These are phyloP conservation scores for Apiospora pterosperma DNA, from an alignment of 2,329 filamentous ascomycete genomes.

Conservation along the genomic window DNA sequence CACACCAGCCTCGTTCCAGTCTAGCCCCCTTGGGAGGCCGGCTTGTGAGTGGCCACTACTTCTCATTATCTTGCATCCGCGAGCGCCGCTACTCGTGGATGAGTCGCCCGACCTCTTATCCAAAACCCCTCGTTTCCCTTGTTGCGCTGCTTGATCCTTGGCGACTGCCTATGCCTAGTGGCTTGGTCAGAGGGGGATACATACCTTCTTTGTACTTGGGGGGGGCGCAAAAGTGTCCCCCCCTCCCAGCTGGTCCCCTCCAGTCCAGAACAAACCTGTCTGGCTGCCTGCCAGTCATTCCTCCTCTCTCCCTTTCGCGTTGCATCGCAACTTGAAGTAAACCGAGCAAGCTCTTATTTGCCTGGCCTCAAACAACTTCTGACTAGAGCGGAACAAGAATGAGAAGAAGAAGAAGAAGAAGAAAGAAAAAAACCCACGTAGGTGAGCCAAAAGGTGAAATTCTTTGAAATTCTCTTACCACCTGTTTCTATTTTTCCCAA, in stretches of 20 bases:
- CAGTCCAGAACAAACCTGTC: slow-evolving; percentile 1
- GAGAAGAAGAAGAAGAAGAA: neutral
- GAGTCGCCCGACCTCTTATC: neutral
- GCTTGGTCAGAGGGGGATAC: neutral
- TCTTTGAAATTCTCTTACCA: neutral
- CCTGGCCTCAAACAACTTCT: neutral
- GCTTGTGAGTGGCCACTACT: neutral
- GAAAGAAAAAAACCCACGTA: neutral
- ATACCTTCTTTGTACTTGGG: neutral
- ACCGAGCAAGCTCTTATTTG: neutral
- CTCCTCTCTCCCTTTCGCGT: neutral
- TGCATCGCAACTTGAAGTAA: neutral
- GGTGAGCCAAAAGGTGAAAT: neutral
- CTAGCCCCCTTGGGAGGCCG: neutral
- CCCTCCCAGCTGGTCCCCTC: neutral
- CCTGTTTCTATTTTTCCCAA: neutral
- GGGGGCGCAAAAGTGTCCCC: neutral
- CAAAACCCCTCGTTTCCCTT: neutral
- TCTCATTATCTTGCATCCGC: neutral
- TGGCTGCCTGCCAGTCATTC: neutral
- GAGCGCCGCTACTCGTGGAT: slow-evolving; percentile 1
- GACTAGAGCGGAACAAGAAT: neutral
- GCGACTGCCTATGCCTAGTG: neutral
- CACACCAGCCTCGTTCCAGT: neutral
- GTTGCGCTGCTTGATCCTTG: neutral